Evolutionary conservation across 2,329 filamentous ascomycete species (phyloP), one percentile per base, ranked within the genome.

Genomic region (Epichloe hybrida): DNA sequence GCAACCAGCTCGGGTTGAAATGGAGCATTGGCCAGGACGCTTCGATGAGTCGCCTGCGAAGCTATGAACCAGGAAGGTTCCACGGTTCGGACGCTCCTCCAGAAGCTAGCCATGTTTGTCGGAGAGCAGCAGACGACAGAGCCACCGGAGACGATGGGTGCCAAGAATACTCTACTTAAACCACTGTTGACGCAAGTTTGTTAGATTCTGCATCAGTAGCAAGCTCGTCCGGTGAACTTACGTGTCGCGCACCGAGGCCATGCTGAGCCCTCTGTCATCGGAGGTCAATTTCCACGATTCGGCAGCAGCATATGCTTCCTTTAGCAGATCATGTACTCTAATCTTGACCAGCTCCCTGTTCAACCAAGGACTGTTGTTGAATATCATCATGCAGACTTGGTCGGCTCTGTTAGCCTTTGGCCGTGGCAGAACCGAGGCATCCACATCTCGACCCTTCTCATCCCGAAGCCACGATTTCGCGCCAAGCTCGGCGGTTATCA

Each of bases 191-290:
- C 23, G 8, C 11, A 44, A 13, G 2, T 13, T 12, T 20, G 23
- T 44, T 31, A 44, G 41, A 9, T 27, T n/a, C 11, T 27, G 12
- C 20, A 20, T 13, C 21, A 23, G 6, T 20, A 11, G 15, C 4
- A n/a, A 21, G 5, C 12, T 37, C 11, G 5, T 27, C 5, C 3
- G 13, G 20, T 7, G 37, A 5, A 47, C 52, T 52, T 44, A 53
- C 52, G 49, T 34, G 20, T 52, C 46, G 23, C 48, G 41, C 23
- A 50, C 35, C 6, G 46, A 37, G n/a, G 48, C 46, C 50, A 54
- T 49, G 43, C 40, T 50, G 13, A 54, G 20, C 12, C 52, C 50
- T 1, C 20, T 39, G n/a, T 54, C 52, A 7, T 37, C 41, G 3
- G 50, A 39, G 2, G 35, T 37, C 12, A 54, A 34, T 6, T 42